Conservation (phyloP, 768 basidiomycete species). For the Myochromella boudieri region DNA sequence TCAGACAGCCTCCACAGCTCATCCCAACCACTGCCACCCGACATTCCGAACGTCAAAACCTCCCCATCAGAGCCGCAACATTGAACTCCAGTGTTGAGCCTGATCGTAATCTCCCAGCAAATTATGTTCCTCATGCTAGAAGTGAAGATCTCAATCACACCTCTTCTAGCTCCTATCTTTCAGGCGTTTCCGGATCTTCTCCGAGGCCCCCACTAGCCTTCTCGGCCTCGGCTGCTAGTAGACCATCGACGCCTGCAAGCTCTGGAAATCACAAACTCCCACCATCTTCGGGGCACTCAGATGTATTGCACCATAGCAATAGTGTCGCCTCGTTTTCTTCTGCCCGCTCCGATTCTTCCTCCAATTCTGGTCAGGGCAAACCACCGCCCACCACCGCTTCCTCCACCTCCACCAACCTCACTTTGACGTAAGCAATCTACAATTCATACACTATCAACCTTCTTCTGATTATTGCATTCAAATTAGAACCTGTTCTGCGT, state of each 20-base stretch:
- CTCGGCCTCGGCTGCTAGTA: constrained; percentile 45
- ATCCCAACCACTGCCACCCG: constrained; percentile 32
- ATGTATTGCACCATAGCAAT: constrained; percentile 43
- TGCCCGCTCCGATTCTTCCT: constrained; percentile 54
- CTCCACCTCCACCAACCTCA: constrained; percentile 54
- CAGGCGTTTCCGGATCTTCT: constrained; percentile 31
- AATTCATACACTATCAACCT: constrained; percentile 17
- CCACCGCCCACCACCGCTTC: constrained; percentile 53
- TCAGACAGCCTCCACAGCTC: constrained; percentile 32
- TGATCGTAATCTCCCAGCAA: constrained; percentile 45
- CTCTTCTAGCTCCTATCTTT: constrained; percentile 25
- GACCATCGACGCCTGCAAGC: constrained; percentile 59
- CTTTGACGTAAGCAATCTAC: constrained; percentile 53
- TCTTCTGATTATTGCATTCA: constrained; percentile 24
- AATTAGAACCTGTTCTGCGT: constrained; percentile 70
- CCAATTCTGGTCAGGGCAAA: constrained; percentile 34
- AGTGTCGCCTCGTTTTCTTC: constrained; percentile 54
- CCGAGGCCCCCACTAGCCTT: constrained; percentile 46
- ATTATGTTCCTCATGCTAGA: constrained; percentile 49
- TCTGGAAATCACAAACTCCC: constrained; percentile 46
- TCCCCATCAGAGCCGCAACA: constrained; percentile 68
- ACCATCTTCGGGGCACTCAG: constrained; percentile 55
- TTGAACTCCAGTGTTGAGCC: constrained; percentile 51
- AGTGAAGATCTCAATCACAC: constrained; percentile 75
- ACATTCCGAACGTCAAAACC: constrained; percentile 49